Evolutionary conservation across 2,329 filamentous ascomycete genomes (phyloP), one percentile per base, ranked within the genome.

Genomic region (Diaporthe sp.): DNA sequence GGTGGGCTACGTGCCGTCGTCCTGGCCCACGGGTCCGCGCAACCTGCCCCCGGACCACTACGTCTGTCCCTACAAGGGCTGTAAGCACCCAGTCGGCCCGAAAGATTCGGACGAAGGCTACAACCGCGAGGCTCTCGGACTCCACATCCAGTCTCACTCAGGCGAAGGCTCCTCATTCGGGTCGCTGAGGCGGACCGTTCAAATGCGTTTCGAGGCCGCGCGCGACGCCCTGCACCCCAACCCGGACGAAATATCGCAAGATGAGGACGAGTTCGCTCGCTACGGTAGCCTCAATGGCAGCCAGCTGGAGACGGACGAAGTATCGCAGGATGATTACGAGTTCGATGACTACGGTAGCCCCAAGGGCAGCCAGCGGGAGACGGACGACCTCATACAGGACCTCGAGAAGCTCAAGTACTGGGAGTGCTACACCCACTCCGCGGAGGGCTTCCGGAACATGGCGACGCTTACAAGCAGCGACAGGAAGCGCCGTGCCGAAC

Each of bases 351-450:
- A 57, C 19, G 13, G 0, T 30, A 57, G 22, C 42, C 19, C 45
- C 13, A 3, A 13, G 19, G 30, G n/a, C 50, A 12, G 67, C 13
- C 35, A 58, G 15, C 19, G 10, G n/a, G 45, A 19, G 25, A 58
- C 30, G 19, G 40, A 50, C 45, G 54, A 33, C 4, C n/a, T 74
- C 9, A 47, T 74, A 19, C 1, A 7, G n/a, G 22, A 70, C 15
- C 55, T 70, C 33, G 66, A 70, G 3, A 55, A 74, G 45, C 35
- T 74, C 35, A 60, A 52, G 28, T n/a, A 25, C 28, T 66, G 57
- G 66, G 72, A 74, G 64, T 19, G 35, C 9, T 4, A 33, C 30
- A 22, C 17, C 69, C 28, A 42, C 4, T 2, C 19, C 28, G 3
- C 33, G 5, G 17, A 8, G 1, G 17, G 17, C 13, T 8, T 28